Evolutionary conservation across 2,329 filamentous ascomycete genomes (phyloP).

Genomic region (Penicillium sp.): DNA sequence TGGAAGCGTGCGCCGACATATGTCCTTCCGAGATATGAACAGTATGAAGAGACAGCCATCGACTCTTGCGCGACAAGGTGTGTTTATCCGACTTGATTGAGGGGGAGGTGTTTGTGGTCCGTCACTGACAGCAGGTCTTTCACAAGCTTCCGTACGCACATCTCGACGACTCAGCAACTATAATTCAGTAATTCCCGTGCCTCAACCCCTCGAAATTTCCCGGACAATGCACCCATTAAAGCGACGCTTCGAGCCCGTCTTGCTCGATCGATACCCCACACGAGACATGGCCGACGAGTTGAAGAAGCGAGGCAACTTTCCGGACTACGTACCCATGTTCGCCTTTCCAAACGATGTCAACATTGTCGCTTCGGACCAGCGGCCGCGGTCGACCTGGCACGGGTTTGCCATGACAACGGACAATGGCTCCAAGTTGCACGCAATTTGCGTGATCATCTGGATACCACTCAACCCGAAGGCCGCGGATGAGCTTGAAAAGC

Average conservation of each 20-base stretch:
- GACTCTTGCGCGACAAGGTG: slow-evolving; percentile 71
- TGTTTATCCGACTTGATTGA: slow-evolving; percentile 34
- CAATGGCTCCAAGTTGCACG: slow-evolving; percentile 89
- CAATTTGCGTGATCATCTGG: slow-evolving; percentile 90
- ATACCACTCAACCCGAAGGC: slow-evolving; percentile 79
- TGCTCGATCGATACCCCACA: slow-evolving; percentile 90
- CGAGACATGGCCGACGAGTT: slow-evolving; percentile 79
- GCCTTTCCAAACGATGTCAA: slow-evolving; percentile 98
- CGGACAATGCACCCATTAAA: slow-evolving; percentile 96
- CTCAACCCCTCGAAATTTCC: slow-evolving; percentile 84
- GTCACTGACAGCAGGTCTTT: slow-evolving; percentile 20
- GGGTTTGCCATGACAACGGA: slow-evolving; percentile 97
- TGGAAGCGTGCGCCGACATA: slow-evolving; percentile 86
- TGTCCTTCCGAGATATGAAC: slow-evolving; percentile 94
- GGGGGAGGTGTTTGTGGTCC: not conserved
- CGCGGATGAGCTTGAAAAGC: slow-evolving; percentile 70
- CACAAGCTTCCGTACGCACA: slow-evolving; percentile 71
- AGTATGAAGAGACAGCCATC: slow-evolving; percentile 87
- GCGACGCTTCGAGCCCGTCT: slow-evolving; percentile 90
- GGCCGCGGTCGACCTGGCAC: slow-evolving; percentile 96
- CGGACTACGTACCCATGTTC: slow-evolving; percentile 99
- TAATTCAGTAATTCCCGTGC: slow-evolving; percentile 93
- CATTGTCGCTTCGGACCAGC: slow-evolving; percentile 91
- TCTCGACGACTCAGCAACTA: slow-evolving; percentile 92
- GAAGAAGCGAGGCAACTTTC: slow-evolving; percentile 79